Conservation (phyloP, 768 basidiomycete genomes). For the Porpolomopsis calyptriformis region DNA sequence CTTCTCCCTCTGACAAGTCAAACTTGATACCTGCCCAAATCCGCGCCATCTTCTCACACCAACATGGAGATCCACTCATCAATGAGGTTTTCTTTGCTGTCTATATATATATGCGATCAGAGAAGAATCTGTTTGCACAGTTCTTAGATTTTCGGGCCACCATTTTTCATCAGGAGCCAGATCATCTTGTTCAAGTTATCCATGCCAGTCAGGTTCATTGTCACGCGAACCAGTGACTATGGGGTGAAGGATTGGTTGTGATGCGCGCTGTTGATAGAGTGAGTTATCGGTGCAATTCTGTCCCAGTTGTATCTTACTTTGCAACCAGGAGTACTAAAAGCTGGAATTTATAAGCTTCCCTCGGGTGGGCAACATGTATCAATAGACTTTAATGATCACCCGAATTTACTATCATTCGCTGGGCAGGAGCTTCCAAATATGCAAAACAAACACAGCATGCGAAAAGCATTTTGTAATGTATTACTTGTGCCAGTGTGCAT, state of each 20-base stretch:
- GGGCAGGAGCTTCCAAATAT: too few species aligned
- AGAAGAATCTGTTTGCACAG: background rate
- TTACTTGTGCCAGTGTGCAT: too few species aligned
- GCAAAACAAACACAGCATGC: too few species aligned
- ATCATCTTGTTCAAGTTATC: background rate
- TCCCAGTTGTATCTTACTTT: too few species aligned
- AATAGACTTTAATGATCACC: too few species aligned
- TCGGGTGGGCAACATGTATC: too few species aligned
- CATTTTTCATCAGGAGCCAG: background rate
- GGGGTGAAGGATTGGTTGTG: background rate
- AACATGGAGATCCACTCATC: background rate
- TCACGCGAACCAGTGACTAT: background rate
- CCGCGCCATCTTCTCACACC: background rate
- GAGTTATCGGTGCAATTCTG: background rate
- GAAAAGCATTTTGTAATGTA: too few species aligned
- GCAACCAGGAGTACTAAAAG: too few species aligned
- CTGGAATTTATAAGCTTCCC: too few species aligned
- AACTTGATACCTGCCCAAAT: background rate
- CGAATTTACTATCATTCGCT: too few species aligned
- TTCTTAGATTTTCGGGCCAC: background rate
- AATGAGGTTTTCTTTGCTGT: constrained; percentile 1
- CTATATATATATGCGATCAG: background rate
- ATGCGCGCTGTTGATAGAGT: background rate
- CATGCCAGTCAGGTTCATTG: background rate
- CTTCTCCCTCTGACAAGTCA: background rate